Evolutionary conservation across 495 filamentous ascomycete species (phyloP).

Genomic region (Hypoxylon fuscum): DNA sequence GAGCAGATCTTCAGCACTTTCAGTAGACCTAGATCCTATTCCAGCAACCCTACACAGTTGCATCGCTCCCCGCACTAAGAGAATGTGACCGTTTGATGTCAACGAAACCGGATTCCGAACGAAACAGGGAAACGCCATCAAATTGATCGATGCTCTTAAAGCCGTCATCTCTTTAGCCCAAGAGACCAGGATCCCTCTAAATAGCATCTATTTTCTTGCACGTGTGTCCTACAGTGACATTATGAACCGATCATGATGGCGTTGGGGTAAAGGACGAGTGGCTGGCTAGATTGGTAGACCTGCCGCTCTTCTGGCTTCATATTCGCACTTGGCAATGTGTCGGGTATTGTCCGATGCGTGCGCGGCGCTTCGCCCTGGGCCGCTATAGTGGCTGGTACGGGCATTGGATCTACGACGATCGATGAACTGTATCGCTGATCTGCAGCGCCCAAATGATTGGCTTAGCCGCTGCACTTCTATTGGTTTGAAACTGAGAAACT

Average conservation of each 20-base stretch:
- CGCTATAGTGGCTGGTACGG: neutral
- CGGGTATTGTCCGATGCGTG: neutral
- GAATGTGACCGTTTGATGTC: conserved; percentile 39
- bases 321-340: neutral
- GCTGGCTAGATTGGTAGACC: no score
- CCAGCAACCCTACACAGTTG: conserved; percentile 21
- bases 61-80: conserved; percentile 32
- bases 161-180: no score
- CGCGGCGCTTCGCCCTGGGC: conserved; percentile 15
- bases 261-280: neutral
- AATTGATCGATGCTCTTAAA: conserved; percentile 3
- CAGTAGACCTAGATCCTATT: conserved; percentile 3
- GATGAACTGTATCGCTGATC: neutral
- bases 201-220: no score
- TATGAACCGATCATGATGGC: neutral
- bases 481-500: conserved; percentile 21
- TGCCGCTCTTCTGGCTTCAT: no score
- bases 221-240: no score
- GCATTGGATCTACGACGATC: conserved; percentile 3
- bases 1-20: conserved; percentile 18
- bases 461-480: conserved; percentile 5
- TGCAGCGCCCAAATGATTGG: conserved; percentile 21
- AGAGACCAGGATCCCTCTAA: no score
- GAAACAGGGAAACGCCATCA: conserved; percentile 18
- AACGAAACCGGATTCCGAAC: conserved; percentile 21